Evolutionary conservation across 1,139 yeast species (phyloP).

Genomic region (Yamadazyma dushanensis): DNA sequence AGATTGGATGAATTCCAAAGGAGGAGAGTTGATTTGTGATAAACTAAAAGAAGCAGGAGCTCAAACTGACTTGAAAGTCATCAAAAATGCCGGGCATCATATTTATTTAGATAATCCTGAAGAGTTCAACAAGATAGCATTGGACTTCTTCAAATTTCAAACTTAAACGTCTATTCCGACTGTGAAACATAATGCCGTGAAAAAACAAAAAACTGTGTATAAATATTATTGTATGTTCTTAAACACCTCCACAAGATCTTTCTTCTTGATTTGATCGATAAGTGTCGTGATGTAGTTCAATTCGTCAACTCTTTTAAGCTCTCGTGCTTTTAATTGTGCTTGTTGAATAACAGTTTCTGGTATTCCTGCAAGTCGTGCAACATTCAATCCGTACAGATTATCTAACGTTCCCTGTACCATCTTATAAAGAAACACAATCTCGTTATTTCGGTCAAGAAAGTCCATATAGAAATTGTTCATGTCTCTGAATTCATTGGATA

Average conservation of each 20-base stretch:
- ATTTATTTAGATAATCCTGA: slow-evolving; percentile 41
- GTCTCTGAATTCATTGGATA: slow-evolving; percentile 40
- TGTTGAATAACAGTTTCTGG: slow-evolving; percentile 47
- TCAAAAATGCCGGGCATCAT: slow-evolving; percentile 46
- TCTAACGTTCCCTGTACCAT: slow-evolving; percentile 58
- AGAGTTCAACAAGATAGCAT: slow-evolving; percentile 28
- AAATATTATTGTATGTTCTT: not conserved
- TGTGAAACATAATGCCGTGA: no score
- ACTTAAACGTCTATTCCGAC: no score
- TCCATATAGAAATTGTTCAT: slow-evolving; percentile 78
- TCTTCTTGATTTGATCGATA: slow-evolving; percentile 1
- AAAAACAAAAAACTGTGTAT: no score
- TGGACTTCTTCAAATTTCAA: slow-evolving; percentile 26
- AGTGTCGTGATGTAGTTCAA: slow-evolving; percentile 8
- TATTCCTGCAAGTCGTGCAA: slow-evolving; percentile 69
- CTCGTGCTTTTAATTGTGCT: slow-evolving; percentile 51
- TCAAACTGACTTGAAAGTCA: slow-evolving; percentile 20
- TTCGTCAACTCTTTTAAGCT: slow-evolving; percentile 35
- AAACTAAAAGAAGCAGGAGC: slow-evolving; percentile 22
- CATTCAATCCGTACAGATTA: slow-evolving; percentile 76
- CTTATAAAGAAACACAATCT: slow-evolving; percentile 60
- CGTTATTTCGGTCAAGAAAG: slow-evolving; percentile 49
- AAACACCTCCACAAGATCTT: slow-evolving; percentile 4
- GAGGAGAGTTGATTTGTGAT: slow-evolving; percentile 37
- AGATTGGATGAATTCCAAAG: slow-evolving; percentile 48